Evolutionary conservation across 352 stramenopile species (phyloP).

Genomic region (Pythium graminicola): DNA sequence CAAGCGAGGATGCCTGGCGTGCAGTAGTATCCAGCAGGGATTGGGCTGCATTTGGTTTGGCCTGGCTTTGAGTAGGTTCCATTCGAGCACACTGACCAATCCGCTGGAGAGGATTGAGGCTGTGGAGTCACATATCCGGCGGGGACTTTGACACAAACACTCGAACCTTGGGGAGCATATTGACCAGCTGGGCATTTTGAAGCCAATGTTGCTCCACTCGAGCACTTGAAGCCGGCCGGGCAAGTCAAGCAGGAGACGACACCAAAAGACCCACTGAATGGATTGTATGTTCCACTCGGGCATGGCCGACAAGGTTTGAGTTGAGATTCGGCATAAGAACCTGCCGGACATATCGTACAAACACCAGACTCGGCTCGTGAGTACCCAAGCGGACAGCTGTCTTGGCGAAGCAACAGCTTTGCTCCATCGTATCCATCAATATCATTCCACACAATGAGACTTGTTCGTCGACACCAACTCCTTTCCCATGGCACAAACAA

Average conservation of each 20-base stretch:
- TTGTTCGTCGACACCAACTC: slow-evolving; percentile 41
- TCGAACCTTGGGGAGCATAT: slow-evolving; percentile 31
- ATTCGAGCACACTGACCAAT: slow-evolving; percentile 38
- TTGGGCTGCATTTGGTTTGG: slow-evolving; percentile 31
- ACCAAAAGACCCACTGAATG: slow-evolving; percentile 21
- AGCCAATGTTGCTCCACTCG: slow-evolving; percentile 15
- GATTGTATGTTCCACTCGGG: slow-evolving; percentile 42
- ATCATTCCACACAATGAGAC: slow-evolving; percentile 49
- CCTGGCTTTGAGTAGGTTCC: slow-evolving; percentile 49
- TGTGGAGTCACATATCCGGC: slow-evolving; percentile 33
- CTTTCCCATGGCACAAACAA: slow-evolving; percentile 40
- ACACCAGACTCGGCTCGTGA: slow-evolving; percentile 12
- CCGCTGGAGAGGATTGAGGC: slow-evolving; percentile 25
- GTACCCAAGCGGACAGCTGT: slow-evolving; percentile 31
- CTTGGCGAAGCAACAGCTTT: slow-evolving; percentile 39
- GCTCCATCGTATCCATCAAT: slow-evolving; percentile 41
- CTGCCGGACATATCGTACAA: slow-evolving; percentile 33
- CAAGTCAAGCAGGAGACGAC: slow-evolving; percentile 32
- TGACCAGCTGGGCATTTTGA: slow-evolving; percentile 31
- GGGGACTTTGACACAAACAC: slow-evolving; percentile 30
- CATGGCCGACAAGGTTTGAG: slow-evolving; percentile 31
- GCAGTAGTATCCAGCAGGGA: slow-evolving; percentile 48
- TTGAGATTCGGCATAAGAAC: slow-evolving; percentile 32
- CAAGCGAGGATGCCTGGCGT: slow-evolving; percentile 21
- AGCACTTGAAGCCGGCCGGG: slow-evolving; percentile 39